These are phyloP conservation scores for Rhizodiscina lignyota DNA, from an alignment of 495 filamentous ascomycete genomes.

Conservation along the genomic window DNA sequence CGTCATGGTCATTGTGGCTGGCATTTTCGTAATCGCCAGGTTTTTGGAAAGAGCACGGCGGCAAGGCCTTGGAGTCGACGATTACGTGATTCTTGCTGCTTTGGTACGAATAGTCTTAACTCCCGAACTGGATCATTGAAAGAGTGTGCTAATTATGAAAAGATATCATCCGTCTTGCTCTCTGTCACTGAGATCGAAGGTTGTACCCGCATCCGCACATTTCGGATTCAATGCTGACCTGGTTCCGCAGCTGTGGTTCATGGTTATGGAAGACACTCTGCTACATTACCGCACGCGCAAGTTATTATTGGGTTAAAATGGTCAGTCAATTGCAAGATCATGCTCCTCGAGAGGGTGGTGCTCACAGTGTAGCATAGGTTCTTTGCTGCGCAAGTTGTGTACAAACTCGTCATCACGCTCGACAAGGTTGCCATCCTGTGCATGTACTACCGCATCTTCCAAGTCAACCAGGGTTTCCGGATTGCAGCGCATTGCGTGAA, in stretches of 20 bases:
- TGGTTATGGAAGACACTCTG: no score
- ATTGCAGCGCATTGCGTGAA: conserved; percentile 1
- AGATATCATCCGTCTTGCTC: no score
- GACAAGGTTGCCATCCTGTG: conserved; percentile 1
- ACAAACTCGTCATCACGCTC: not conserved
- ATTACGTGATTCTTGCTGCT: not conserved
- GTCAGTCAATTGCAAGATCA: no score
- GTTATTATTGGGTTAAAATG: no score
- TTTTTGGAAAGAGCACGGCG: not conserved
- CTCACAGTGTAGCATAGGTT: conserved; percentile 1
- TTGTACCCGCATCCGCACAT: no score
- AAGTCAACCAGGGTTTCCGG: conserved; percentile 1
- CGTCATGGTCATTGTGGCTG: not conserved
- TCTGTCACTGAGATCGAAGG: no score
- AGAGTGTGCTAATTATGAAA: no score
- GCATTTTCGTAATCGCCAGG: not conserved
- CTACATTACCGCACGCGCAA: no score
- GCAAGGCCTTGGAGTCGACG: conserved; percentile 1
- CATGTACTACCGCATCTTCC: conserved; percentile 3
- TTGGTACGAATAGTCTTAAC: not conserved
- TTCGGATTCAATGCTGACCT: no score
- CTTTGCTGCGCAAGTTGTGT: not conserved
- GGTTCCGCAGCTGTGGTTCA: no score
- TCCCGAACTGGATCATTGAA: no score
- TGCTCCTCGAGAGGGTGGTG: not conserved